Conservation (phyloP, 2,329 filamentous ascomycete species). For the Aspergillus texensis region DNA sequence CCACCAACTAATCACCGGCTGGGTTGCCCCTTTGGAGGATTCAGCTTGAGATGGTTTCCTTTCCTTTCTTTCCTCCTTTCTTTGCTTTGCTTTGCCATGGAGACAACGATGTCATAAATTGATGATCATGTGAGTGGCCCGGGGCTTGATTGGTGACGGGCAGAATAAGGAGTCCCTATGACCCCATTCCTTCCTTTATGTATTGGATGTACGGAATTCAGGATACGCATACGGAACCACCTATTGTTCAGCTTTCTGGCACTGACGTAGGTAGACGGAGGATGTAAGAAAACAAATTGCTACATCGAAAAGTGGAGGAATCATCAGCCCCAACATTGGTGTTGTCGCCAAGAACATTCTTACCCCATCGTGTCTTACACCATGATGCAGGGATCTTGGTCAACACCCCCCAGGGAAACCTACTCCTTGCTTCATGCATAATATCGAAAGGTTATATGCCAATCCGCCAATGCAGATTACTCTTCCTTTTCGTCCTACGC, state of each 20-base stretch:
- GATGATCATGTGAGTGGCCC: not conserved
- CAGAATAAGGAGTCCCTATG: not conserved
- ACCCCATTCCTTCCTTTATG: not conserved
- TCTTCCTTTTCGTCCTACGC: not conserved
- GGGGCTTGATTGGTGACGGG: not conserved
- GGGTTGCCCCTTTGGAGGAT: not conserved
- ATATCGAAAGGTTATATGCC: conserved; percentile 6
- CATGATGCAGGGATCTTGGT: conserved; percentile 1
- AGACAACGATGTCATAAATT: conserved; percentile 1
- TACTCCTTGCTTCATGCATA: conserved; percentile 9
- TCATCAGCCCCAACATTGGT: not conserved
- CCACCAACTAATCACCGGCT: not conserved
- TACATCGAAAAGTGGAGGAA: not conserved
- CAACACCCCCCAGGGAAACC: not conserved
- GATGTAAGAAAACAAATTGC: not conserved
- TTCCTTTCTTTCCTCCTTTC: not conserved
- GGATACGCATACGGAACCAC: not conserved
- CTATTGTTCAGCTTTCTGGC: not conserved
- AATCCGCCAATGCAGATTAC: not conserved
- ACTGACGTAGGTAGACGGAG: not conserved
- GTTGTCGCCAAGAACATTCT: conserved; percentile 2
- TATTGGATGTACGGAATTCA: not conserved
- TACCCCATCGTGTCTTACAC: not conserved
- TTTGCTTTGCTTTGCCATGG: not conserved
- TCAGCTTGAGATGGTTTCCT: not conserved